Evolutionary conservation across 441 rosid species (phyloP).

Genomic region (Euphorbia schlechtendalii): DNA sequence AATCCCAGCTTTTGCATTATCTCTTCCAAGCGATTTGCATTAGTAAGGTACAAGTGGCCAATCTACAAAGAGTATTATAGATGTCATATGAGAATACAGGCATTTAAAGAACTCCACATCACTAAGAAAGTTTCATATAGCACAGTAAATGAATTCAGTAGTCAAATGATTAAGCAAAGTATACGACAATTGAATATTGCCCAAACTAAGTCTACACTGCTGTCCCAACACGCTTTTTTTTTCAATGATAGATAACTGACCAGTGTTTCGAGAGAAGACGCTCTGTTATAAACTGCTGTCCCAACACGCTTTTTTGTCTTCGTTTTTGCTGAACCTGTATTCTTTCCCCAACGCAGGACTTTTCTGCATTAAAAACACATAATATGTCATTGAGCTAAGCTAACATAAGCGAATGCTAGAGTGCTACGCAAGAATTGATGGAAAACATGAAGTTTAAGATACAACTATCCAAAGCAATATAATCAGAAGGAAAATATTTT

Average conservation of each 20-base stretch:
- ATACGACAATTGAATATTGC: not conserved
- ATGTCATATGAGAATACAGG: slow-evolving; percentile 10
- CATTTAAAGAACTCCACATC: slow-evolving; percentile 11
- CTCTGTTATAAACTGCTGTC: slow-evolving; percentile 73
- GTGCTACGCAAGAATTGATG: not conserved
- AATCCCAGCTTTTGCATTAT: slow-evolving; percentile 77
- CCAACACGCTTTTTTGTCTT: slow-evolving; percentile 74
- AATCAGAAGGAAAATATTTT: not conserved
- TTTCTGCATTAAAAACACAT: slow-evolving; percentile 34
- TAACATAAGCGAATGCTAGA: not conserved
- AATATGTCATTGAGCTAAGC: not conserved
- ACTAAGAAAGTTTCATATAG: slow-evolving; percentile 5
- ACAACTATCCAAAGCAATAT: not conserved
- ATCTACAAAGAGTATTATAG: slow-evolving; percentile 30
- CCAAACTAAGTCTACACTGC: slow-evolving; percentile 1
- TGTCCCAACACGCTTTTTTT: slow-evolving; percentile 5
- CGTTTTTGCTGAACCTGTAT: slow-evolving; percentile 63
- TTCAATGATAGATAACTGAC: slow-evolving; percentile 34
- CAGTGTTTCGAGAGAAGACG: slow-evolving; percentile 83
- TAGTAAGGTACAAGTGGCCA: slow-evolving; percentile 71
- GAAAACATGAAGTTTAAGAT: not conserved
- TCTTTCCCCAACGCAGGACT: slow-evolving; percentile 82
- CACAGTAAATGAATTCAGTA: not conserved
- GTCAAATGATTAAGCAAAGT: slow-evolving; percentile 1
- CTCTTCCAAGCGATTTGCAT: slow-evolving; percentile 65